Evolutionary conservation across 805 yeast species (phyloP), one percentile per base, ranked within the genome.

Genomic region (Naumovozyma castellii): DNA sequence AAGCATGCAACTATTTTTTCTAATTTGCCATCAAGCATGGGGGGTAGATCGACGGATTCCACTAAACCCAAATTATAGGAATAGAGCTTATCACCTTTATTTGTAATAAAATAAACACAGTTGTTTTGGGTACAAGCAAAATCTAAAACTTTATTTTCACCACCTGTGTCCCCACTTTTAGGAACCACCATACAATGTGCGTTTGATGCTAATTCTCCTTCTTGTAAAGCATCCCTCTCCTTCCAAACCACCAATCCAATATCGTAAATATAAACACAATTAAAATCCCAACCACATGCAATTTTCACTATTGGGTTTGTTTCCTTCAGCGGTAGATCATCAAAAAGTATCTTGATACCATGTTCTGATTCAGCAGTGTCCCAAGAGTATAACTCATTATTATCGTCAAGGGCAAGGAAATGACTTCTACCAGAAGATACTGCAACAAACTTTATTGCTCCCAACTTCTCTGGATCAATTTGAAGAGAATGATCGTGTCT

Each of bases 271-370:
- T 68, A 64, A 16, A 74, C 73, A 32, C 75, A 73, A 38, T 75
- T 72, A 13, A 70, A 56, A 42, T 72, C 69, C 90, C 90, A 82
- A 0, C 90, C 92, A 14, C 84, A 79, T 10, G 68, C 66, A 8
- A 77, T 68, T 45, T 70, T 72, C 19, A 65, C 41, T 9, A 73
- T 66, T 9, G 66, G 64, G 25, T 60, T 53, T 1, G 50, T 45
- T 2, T 48, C 43, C 3, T 44, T 43, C 13, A 31, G n/a, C 4
- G 55, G 54, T 25, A 52, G 33, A 3, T 46, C 49, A 0, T 62
- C 58, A 42, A 78, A 73, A 3, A 39, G 50, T 25, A 79, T 44
- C 37, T 49, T 51, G 4, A 75, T 66, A 0, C 81, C 85, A 37
- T 50, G 53, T 8, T 48, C 50, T 6, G 65, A 65, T 8, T 54